Conservation (phyloP, 305 asterid species). For the Galium porrigens region DNA sequence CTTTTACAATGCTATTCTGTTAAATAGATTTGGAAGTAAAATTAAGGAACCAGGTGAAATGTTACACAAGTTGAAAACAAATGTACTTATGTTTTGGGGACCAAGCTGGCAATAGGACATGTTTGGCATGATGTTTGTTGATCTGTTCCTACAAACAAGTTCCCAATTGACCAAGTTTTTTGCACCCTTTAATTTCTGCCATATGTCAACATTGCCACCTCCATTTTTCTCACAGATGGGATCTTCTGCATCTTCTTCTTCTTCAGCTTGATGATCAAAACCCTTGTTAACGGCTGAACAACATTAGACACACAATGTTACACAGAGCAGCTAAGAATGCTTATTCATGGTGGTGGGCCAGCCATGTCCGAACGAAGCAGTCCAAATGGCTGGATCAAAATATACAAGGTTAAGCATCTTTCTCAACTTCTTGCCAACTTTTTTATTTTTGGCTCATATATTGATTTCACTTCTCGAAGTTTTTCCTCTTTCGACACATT, state of each 20-base stretch:
- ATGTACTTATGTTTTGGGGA: not conserved
- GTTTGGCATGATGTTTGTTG: slow-evolving; percentile 16
- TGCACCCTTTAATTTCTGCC: slow-evolving; percentile 12
- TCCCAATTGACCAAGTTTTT: slow-evolving; percentile 20
- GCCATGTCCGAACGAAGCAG: slow-evolving; percentile 39
- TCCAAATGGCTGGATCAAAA: slow-evolving; percentile 41
- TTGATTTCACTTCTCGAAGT: not conserved
- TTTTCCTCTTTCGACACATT: not conserved
- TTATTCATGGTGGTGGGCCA: slow-evolving; percentile 50
- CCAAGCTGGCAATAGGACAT: slow-evolving; percentile 3
- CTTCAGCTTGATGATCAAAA: not conserved
- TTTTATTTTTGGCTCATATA: not conserved
- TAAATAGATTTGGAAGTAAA: not conserved
- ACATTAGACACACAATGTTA: slow-evolving; percentile 19
- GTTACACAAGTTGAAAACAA: not conserved
- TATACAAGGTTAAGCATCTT: slow-evolving; percentile 25
- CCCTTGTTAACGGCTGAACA: not conserved
- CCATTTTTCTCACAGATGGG: slow-evolving; percentile 8
- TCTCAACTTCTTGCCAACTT: not conserved
- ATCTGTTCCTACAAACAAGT: slow-evolving; percentile 24
- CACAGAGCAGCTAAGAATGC: slow-evolving; percentile 41
- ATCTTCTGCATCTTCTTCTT: slow-evolving; percentile 6
- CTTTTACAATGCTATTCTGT: not conserved
- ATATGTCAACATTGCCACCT: slow-evolving; percentile 16
- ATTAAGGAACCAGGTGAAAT: not conserved